Evolutionary conservation across 2,329 filamentous ascomycete genomes (phyloP).

Genomic region (Botrytis aclada): DNA sequence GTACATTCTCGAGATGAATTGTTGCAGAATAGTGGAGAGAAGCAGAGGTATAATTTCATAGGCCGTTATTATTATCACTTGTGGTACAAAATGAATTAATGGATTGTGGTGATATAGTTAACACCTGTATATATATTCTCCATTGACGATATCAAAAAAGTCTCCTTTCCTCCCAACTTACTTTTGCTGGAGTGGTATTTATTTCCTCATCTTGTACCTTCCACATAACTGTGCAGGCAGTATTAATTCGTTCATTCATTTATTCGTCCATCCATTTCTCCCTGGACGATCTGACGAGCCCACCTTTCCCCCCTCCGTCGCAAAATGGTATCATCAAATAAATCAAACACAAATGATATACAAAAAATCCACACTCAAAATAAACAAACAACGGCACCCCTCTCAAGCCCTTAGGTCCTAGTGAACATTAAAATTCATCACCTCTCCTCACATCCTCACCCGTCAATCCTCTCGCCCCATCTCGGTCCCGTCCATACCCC

Average conservation of each 20-base stretch:
- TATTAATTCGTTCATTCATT: neutral
- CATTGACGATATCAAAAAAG: neutral
- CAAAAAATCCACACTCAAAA: neutral
- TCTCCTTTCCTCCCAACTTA: neutral
- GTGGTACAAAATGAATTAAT: neutral
- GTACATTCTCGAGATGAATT: neutral
- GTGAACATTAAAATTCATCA: slow-evolving; percentile 21
- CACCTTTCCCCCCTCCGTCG: neutral
- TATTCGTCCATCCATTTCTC: neutral
- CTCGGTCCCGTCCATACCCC: slow-evolving; percentile 26
- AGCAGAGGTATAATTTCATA: neutral
- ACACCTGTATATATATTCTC: neutral
- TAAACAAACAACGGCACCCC: neutral
- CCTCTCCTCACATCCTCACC: slow-evolving; percentile 30
- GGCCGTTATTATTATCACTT: neutral
- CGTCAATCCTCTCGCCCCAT: slow-evolving; percentile 9
- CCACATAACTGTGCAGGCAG: neutral
- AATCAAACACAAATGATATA: neutral
- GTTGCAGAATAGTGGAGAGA: neutral
- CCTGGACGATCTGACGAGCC: neutral
- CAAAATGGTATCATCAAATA: slow-evolving; percentile 10
- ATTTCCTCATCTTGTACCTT: neutral
- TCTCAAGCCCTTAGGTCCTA: neutral
- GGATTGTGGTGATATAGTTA: neutral
- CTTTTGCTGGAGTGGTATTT: neutral